A percentile compares a stretch with the other conserved stretches of the same genome.
phyloP scores from a whole-genome alignment of 1,139 yeast genomes.

The Geotrichum phurueaensis region DNA sequence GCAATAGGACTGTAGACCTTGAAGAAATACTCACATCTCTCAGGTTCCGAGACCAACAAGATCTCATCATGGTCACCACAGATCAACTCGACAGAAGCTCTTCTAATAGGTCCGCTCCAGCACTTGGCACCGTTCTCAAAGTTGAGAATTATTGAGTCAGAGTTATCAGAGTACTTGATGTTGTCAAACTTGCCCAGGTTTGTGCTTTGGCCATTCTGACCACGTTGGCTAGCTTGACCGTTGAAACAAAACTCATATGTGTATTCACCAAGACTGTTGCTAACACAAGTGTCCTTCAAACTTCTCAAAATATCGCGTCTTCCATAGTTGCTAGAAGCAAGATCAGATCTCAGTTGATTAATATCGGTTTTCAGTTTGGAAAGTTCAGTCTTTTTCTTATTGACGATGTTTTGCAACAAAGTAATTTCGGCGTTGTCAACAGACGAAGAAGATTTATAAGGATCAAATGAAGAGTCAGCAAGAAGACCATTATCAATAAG shows the following conservation, averaged over 20 bases:
- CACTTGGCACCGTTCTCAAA: conserved; percentile 73
- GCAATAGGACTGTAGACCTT: conserved; percentile 64
- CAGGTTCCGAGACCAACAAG: conserved; percentile 73
- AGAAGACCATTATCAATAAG: conserved; percentile 27
- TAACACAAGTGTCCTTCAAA: conserved; percentile 46
- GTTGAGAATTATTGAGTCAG: conserved; percentile 34
- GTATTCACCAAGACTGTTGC: conserved; percentile 58
- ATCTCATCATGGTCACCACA: conserved; percentile 63
- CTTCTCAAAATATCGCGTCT: conserved; percentile 61
- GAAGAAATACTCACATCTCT: conserved; percentile 73
- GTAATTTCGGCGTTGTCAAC: conserved; percentile 19
- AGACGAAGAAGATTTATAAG: background rate
- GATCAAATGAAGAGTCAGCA: conserved; percentile 18
- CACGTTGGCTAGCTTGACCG: conserved; percentile 52
- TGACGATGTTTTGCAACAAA: conserved; percentile 27
- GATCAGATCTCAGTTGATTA: conserved; percentile 23
- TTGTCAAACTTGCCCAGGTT: conserved; percentile 50
- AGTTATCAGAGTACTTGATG: conserved; percentile 20
- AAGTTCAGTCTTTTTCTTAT: conserved; percentile 26
- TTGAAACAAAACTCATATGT: conserved; percentile 58
- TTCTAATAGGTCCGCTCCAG: conserved; percentile 91
- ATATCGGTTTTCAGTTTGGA: conserved; percentile 24
- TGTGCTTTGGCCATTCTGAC: conserved; percentile 40
- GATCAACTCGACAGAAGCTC: conserved; percentile 54
- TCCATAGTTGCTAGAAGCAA: conserved; percentile 42